Evolutionary conservation across 495 filamentous ascomycete genomes (phyloP).

Genomic region (Neurospora sp.): DNA sequence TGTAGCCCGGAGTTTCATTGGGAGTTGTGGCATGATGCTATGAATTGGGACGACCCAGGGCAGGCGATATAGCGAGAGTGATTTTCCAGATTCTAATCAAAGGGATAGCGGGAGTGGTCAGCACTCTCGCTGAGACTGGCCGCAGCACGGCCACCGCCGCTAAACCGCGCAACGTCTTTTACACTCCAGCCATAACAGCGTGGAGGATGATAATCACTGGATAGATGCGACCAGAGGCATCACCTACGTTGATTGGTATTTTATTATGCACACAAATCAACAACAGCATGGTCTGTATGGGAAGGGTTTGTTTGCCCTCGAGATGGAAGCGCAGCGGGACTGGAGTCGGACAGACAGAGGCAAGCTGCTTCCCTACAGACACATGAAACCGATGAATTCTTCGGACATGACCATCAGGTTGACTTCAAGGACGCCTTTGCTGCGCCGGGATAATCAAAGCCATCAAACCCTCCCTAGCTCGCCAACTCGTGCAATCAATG

Average conservation of each 20-base stretch:
- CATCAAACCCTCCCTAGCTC: background rate
- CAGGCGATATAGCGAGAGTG: background rate
- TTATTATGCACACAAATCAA: background rate
- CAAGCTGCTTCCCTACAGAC: background rate
- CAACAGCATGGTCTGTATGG: background rate
- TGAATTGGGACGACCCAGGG: constrained; percentile 9
- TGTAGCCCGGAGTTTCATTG: constrained; percentile 7
- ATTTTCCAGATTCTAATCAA: constrained; percentile 5
- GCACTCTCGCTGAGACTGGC: background rate
- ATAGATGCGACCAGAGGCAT: constrained; percentile 4
- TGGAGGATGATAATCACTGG: constrained; percentile 1
- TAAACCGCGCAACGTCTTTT: background rate
- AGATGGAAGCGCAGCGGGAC: background rate
- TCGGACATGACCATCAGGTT: background rate
- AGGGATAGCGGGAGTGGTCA: background rate
- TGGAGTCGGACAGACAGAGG: background rate
- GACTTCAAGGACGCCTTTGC: background rate
- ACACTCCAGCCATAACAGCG: background rate
- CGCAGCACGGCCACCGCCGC: background rate
- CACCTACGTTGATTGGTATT: background rate
- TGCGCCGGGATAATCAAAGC: background rate
- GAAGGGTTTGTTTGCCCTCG: background rate
- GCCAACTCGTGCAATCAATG: background rate
- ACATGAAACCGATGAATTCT: background rate
- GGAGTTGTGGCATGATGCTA: constrained; percentile 10